Percentiles rank a stretch among this genome's conserved stretches.
Conservation (phyloP, 2,329 filamentous ascomycete species). For the Exophiala dermatitidis region DNA sequence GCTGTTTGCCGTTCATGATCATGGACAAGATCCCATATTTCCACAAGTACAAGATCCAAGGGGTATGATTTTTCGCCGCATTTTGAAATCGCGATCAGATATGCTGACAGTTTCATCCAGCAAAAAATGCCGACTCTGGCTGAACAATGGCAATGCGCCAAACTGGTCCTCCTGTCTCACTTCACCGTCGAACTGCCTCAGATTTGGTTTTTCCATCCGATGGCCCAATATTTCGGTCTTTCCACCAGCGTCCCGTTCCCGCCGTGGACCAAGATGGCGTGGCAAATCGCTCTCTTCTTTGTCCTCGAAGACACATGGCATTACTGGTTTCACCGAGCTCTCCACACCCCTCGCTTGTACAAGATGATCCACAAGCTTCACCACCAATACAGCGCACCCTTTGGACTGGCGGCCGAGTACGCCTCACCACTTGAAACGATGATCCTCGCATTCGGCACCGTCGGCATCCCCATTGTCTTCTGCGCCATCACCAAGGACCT, state of each 20-base stretch:
- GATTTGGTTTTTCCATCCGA: slow-evolving; percentile 78
- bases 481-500: slow-evolving; percentile 75
- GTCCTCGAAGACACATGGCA: slow-evolving; percentile 96
- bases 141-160: slow-evolving; percentile 92
- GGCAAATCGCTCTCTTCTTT: slow-evolving; percentile 91
- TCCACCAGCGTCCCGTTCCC: slow-evolving; percentile 86
- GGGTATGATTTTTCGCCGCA: slow-evolving; percentile 45
- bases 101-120: slow-evolving; percentile 34
- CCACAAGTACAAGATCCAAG: slow-evolving; percentile 91
- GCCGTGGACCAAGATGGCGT: slow-evolving; percentile 71
- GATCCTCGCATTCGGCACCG: slow-evolving; percentile 80
- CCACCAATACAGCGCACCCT: slow-evolving; percentile 96
- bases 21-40: slow-evolving; percentile 83
- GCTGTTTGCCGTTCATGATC: slow-evolving; percentile 83
- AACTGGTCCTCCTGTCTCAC: slow-evolving; percentile 85
- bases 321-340: slow-evolving; percentile 87
- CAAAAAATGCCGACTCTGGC: slow-evolving; percentile 82
- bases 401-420: slow-evolving; percentile 93
- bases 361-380: slow-evolving; percentile 98
- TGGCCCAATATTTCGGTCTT: slow-evolving; percentile 88
- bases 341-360: slow-evolving; percentile 95
- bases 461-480: slow-evolving; percentile 76
- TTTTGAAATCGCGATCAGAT: not conserved
- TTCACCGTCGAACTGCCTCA: slow-evolving; percentile 97
- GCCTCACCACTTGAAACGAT: slow-evolving; percentile 96